These are phyloP conservation scores for Nakaseomyces nivariensis DNA, from an alignment of 1,139 yeast species.

Conservation along the genomic window DNA sequence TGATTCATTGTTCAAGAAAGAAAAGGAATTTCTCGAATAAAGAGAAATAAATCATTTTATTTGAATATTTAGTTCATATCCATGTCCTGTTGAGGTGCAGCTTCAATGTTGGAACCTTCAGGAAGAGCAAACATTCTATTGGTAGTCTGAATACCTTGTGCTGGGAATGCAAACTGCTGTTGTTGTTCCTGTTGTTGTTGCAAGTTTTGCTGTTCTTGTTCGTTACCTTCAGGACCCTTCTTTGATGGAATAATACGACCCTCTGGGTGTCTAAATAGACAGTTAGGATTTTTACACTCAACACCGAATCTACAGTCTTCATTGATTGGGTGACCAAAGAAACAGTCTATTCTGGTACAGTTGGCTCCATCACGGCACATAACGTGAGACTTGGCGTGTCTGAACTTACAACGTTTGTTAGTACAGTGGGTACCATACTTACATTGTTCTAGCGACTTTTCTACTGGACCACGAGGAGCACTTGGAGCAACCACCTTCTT, in stretches of 20 bases:
- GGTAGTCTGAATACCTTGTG: conserved; percentile 30
- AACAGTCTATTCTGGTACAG: conserved; percentile 73
- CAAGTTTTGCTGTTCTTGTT: neutral
- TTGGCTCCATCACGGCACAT: conserved; percentile 73
- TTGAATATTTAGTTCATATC: neutral
- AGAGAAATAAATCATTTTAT: too few relatives aligned
- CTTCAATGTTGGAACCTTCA: conserved; percentile 56
- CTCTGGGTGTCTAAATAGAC: conserved; percentile 72
- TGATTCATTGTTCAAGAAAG: neutral
- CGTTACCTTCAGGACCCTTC: conserved; percentile 4
- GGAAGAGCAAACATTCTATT: conserved; percentile 69
- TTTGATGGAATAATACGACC: conserved; percentile 39
- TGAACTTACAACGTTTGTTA: conserved; percentile 64
- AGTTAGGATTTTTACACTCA: conserved; percentile 57
- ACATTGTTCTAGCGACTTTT: conserved; percentile 66
- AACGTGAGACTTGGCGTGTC: conserved; percentile 69
- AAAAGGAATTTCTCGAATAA: too few relatives aligned
- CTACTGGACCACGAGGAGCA: conserved; percentile 27
- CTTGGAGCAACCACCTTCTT: conserved; percentile 6
- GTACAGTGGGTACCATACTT: conserved; percentile 69
- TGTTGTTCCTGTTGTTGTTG: conserved; percentile 5
- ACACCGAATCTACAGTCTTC: conserved; percentile 75
- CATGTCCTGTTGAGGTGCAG: conserved; percentile 42
- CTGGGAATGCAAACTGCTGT: conserved; percentile 7
- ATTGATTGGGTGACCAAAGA: conserved; percentile 67